A percentile compares a stretch with the other conserved stretches of the same genome.
These are phyloP conservation scores for Zygosaccharomyces pseudorouxii DNA, from an alignment of 805 yeast species.

Conservation along the genomic window DNA sequence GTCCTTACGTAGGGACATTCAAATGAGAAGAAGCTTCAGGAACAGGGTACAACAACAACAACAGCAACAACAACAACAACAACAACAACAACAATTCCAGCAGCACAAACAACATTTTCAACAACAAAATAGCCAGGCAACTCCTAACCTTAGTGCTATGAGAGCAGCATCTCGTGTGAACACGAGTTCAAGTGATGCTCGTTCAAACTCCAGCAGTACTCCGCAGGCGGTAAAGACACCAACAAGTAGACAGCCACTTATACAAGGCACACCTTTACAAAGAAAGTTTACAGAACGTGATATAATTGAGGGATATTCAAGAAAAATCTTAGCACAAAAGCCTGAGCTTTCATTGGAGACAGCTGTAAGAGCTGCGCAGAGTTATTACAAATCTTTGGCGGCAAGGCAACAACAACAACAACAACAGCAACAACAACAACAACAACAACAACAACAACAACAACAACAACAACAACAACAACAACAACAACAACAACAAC, in stretches of 20 bases:
- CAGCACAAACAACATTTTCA: conserved; percentile 27
- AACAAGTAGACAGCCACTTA: conserved; percentile 11
- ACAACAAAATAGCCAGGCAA: conserved; percentile 9
- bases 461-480: not conserved
- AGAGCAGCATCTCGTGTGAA: conserved; percentile 9
- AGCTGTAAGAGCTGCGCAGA: conserved; percentile 35
- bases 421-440: conserved; percentile 23
- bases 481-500: conserved; percentile 9
- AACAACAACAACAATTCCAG: conserved; percentile 11
- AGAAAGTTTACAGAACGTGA: conserved; percentile 28
- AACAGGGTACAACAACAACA: conserved; percentile 29
- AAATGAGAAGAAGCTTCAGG: conserved; percentile 32
- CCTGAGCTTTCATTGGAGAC: conserved; percentile 31
- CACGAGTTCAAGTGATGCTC: conserved; percentile 16
- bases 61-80: conserved; percentile 19
- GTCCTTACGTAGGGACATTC: conserved; percentile 64
- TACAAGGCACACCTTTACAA: conserved; percentile 15
- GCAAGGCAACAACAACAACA: conserved; percentile 22
- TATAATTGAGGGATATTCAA: conserved; percentile 31
- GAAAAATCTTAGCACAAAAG: conserved; percentile 30
- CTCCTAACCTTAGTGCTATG: conserved; percentile 4
- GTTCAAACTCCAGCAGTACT: conserved; percentile 8
- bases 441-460: conserved; percentile 15
- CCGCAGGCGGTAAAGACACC: conserved; percentile 11
- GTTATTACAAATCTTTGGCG: conserved; percentile 24